phyloP scores from a whole-genome alignment of 2,329 filamentous ascomycete genomes.

The Colletotrichum sp. region DNA sequence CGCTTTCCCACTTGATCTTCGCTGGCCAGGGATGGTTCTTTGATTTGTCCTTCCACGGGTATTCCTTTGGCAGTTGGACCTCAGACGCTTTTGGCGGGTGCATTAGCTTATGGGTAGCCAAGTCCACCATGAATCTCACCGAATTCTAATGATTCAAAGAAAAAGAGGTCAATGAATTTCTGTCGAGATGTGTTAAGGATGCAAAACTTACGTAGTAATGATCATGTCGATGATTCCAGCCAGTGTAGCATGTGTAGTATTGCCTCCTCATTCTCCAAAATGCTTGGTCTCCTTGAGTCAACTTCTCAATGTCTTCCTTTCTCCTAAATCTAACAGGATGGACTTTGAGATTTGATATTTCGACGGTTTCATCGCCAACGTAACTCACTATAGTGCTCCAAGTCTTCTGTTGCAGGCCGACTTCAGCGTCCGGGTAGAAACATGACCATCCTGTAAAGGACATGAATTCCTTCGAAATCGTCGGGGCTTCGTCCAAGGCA shows the following conservation, averaged over 20 bases:
- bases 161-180: too few species aligned
- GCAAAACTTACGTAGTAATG: not conserved
- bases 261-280: not conserved
- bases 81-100: too few species aligned
- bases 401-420: rapidly evolving
- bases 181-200: too few species aligned
- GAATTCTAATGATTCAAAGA: too few species aligned
- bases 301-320: not conserved
- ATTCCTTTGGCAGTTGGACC: too few species aligned
- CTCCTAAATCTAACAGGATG: rapidly evolving
- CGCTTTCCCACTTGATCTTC: too few species aligned
- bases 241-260: not conserved
- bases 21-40: too few species aligned
- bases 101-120: too few species aligned
- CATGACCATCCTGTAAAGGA: rapidly evolving
- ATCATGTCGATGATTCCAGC: not conserved
- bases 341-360: not conserved
- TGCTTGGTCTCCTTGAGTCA: rapidly evolving
- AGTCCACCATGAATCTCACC: too few species aligned
- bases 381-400: rapidly evolving
- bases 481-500: rapidly evolving
- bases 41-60: too few species aligned
- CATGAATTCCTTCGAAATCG: rapidly evolving
- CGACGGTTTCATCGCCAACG: rapidly evolving
- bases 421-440: rapidly evolving